phyloP scores from a whole-genome alignment of 2,329 filamentous ascomycete genomes.

The Sarocladium kiliense region DNA sequence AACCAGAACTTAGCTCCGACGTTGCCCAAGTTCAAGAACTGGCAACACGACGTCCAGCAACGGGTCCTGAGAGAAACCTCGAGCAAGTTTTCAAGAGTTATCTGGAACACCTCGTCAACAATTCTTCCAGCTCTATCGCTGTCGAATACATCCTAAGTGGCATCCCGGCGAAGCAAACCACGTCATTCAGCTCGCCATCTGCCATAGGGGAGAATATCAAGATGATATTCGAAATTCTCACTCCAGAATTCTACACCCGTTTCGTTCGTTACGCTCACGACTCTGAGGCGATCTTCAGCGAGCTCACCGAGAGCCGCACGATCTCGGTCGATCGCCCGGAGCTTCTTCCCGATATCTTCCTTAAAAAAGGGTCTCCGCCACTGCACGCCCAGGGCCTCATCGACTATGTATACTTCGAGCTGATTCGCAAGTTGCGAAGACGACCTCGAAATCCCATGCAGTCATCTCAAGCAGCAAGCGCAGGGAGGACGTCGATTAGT shows the following conservation, averaged over 20 bases:
- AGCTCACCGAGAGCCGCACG: constrained; percentile 54
- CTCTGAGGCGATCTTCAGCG: constrained; percentile 56
- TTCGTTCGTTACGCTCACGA: constrained; percentile 59
- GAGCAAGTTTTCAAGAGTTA: constrained; percentile 44
- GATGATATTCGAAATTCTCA: constrained; percentile 46
- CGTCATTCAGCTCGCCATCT: neutral
- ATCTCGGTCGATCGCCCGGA: constrained; percentile 51
- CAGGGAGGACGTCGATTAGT: constrained; percentile 10
- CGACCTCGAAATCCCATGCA: constrained; percentile 24
- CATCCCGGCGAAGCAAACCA: constrained; percentile 19
- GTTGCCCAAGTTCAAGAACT: neutral
- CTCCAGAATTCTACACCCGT: constrained; percentile 62
- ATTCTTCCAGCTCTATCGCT: constrained; percentile 35
- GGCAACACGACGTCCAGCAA: neutral
- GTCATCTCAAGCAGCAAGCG: neutral
- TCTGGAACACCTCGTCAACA: constrained; percentile 42
- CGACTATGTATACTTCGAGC: constrained; percentile 36
- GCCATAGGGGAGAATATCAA: neutral
- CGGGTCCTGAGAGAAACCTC: constrained; percentile 20
- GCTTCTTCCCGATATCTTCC: constrained; percentile 40
- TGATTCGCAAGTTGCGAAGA: constrained; percentile 38
- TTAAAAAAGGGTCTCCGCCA: constrained; percentile 32
- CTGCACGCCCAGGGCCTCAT: constrained; percentile 27
- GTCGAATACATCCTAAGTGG: constrained; percentile 53
- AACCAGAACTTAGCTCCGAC: neutral